These are phyloP conservation scores for carrot (Daucus carota) DNA, from an alignment of 129 eudicot species.

Conservation along the genomic window DNA sequence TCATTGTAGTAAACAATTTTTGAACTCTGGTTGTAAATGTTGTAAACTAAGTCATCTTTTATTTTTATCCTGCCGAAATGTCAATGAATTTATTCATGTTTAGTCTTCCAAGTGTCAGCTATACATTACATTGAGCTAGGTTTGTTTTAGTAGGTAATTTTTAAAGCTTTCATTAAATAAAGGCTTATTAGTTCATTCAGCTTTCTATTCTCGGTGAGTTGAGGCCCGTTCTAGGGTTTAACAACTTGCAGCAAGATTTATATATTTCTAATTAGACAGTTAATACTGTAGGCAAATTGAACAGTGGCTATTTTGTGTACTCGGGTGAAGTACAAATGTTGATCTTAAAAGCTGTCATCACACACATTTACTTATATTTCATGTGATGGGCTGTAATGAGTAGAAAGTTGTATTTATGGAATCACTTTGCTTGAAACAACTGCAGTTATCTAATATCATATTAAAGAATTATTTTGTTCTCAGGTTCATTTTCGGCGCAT, in stretches of 20 bases:
- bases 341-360: background rate
- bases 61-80: background rate
- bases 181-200: background rate
- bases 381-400: background rate
- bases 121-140: background rate
- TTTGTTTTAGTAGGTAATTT: background rate
- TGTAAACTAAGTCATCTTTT: background rate
- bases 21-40: background rate
- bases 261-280: background rate
- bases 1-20: background rate
- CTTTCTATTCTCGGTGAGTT: background rate
- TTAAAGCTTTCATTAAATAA: background rate
- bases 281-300: background rate
- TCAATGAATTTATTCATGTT: background rate
- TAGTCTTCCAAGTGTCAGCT: background rate
- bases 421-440: background rate
- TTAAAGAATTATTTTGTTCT: constrained; percentile 1
- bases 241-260: background rate
- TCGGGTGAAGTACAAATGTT: background rate
- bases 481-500: constrained; percentile 97
- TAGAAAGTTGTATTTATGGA: background rate
- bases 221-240: background rate
- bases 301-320: background rate
- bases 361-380: background rate
- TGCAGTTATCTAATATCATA: background rate